Base-by-base conservation (phyloP, 2,329 filamentous ascomycete genomes). In the Paecilomyces formosus region DNA sequence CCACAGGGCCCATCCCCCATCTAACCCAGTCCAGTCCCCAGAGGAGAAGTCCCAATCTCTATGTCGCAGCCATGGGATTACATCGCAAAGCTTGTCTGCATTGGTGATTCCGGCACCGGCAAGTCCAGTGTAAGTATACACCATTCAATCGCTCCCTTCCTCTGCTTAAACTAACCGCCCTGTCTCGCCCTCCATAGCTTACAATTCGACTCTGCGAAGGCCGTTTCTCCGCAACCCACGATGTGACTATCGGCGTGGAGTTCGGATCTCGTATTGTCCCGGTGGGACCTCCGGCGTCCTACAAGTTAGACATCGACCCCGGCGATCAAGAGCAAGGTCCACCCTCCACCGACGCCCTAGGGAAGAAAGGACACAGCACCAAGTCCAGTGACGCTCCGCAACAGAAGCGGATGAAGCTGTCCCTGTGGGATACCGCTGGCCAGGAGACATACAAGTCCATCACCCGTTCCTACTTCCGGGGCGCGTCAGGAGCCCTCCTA, bases 361-460 rank as follows among this genome's bases (percentile, higher is more conserved):
- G 24, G 3, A 26, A 61, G 31, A 57, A 62, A 55, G 61, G 64
- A 30, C 60, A 60, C 31, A 49, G 60, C 31, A 49, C 59, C 53
- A 61, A 56, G 15, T 65, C 68, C 22, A 70, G 71, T 30, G 72
- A 74, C 13, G 72, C 62, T 55, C 74, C 71, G 57, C 73, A 72
- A 49, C 83, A 85, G 66, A 85, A 85, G 85, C 88, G 93, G 78
- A 96, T 96, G 92, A 96, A 96, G 76, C 83, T 96, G 4, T 91
- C 87, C 52, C 81, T 97, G 11, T 97, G 93, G 93, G 93, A 97
- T 72, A 97, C 93, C 0, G 93, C 93, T 15, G 93, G 93, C 26
- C 93, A 97, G 74, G 93, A 97, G 79, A 96, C 92, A 12, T 97
- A 97, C 81, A 97, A 97, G 74, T 93, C 89, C 52, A 94, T 97